A percentile compares a stretch with the other conserved stretches of the same genome.
phyloP scores from a whole-genome alignment of 2,329 filamentous ascomycete genomes.

The Cordyceps fumosorosea region DNA sequence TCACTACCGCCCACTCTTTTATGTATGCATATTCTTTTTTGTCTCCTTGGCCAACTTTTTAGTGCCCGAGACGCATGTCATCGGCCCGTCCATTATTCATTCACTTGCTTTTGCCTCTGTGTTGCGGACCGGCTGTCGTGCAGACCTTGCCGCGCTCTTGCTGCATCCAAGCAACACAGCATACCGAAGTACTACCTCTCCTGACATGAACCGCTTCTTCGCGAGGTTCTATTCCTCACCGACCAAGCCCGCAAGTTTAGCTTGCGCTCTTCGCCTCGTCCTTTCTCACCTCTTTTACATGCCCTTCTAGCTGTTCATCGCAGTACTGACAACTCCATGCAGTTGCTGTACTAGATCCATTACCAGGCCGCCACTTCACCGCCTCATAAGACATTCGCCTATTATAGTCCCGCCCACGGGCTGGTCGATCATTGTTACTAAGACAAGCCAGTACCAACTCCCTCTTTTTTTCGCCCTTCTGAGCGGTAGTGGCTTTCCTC shows the following conservation, averaged over 20 bases:
- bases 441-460: neutral
- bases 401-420: slow-evolving; percentile 2
- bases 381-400: slow-evolving; percentile 10
- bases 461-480: neutral
- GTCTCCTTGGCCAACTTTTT: neutral
- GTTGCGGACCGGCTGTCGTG: neutral
- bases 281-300: neutral
- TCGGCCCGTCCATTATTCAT: neutral
- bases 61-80: slow-evolving; percentile 9
- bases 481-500: neutral
- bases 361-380: slow-evolving; percentile 1
- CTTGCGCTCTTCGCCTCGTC: neutral
- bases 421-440: neutral
- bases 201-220: neutral
- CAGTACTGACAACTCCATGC: neutral
- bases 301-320: neutral
- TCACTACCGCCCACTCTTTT: neutral
- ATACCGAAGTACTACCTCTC: neutral
- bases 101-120: slow-evolving; percentile 7
- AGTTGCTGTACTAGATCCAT: slow-evolving; percentile 6
- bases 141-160: neutral
- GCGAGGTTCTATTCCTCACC: neutral
- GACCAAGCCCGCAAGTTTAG: neutral
- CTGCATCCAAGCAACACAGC: neutral
- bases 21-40: neutral